Base-by-base conservation (phyloP, 192 early-diverging fungal genomes). In the Umbelopsis vinacea region DNA sequence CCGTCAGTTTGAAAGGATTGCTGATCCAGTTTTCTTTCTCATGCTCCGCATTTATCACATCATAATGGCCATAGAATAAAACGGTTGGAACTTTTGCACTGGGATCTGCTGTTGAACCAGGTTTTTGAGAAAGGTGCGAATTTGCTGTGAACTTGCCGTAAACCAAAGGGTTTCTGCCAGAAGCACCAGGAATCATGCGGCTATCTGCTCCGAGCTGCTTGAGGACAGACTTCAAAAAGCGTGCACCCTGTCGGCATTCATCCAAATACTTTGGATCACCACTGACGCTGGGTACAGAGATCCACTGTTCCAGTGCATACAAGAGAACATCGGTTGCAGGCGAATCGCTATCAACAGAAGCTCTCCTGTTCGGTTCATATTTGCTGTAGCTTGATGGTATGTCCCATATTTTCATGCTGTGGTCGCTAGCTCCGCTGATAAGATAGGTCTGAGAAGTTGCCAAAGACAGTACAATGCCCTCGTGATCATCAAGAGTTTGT, bases 31-130 rank as follows among this genome's bases (percentile, higher is more conserved):
- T 67, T 10, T 77, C 69, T 69, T 82, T 85, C 46, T 80, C 78
- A 75, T 82, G 81, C 47, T 91, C 89, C 0, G 91, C 90, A 17
- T 88, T 82, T 83, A 94, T 92, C 9, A 94, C 92, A 74, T 94
- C 92, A 70, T 92, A 93, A 79, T 94, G 92, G 2, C 91, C 92
- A 75, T 93, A 93, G 2, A 93, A 85, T 35, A 93, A 80, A 2
- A 92, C 86, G 26, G 86, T 88, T 22, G 70, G 73, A 72, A 76
- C 50, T 68, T 52, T 69, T 22, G 66, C 74, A 76, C 45, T 9
- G 72, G 76, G 3, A 71, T 57, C 0, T 43, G 55, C 5, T 69
- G 60, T 1, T 53, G 52, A 15, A 63, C 57, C 45, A 45, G 17
- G 6, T 54, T 73, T 37, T 60, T 2, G 79, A 63, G 10, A 71